phyloP scores from a whole-genome alignment of 2,329 filamentous ascomycete genomes.

The Trichoderma lentiforme region DNA sequence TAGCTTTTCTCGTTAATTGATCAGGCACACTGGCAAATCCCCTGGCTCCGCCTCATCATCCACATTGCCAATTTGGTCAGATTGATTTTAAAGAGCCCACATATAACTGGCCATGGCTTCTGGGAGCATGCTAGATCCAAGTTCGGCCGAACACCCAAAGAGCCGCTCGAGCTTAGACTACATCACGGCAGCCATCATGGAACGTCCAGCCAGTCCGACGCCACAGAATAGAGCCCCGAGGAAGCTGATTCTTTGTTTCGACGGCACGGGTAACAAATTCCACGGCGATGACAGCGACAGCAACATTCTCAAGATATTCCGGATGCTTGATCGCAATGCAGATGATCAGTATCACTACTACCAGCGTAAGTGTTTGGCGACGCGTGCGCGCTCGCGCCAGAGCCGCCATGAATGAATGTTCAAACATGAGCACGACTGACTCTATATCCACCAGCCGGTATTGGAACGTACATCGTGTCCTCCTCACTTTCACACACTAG shows the following conservation, averaged over 20 bases:
- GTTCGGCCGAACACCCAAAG: constrained; percentile 15
- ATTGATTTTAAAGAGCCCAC: constrained; percentile 6
- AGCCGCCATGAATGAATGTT: not conserved
- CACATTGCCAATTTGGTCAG: constrained; percentile 8
- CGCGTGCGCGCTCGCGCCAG: not conserved
- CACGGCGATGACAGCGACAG: constrained; percentile 60
- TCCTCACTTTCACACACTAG: constrained; percentile 57
- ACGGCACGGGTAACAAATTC: constrained; percentile 63
- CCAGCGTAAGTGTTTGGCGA: constrained; percentile 46
- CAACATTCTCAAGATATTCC: constrained; percentile 68
- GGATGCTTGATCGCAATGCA: constrained; percentile 63
- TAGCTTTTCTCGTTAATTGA: not conserved
- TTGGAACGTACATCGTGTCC: constrained; percentile 69
- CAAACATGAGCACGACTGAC: constrained; percentile 37
- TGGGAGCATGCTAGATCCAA: constrained; percentile 19
- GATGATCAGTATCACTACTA: constrained; percentile 63
- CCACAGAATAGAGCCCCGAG: constrained; percentile 25
- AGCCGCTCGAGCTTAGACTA: constrained; percentile 10
- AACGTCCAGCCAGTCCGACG: constrained; percentile 18
- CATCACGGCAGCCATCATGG: constrained; percentile 4
- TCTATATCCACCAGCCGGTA: constrained; percentile 50
- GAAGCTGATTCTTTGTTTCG: constrained; percentile 60
- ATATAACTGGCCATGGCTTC: constrained; percentile 8
- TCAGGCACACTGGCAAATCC: not conserved
- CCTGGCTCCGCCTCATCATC: constrained; percentile 13